Base-by-base conservation (phyloP, 1,139 yeast genomes). In the Hansenula lynferdii region DNA sequence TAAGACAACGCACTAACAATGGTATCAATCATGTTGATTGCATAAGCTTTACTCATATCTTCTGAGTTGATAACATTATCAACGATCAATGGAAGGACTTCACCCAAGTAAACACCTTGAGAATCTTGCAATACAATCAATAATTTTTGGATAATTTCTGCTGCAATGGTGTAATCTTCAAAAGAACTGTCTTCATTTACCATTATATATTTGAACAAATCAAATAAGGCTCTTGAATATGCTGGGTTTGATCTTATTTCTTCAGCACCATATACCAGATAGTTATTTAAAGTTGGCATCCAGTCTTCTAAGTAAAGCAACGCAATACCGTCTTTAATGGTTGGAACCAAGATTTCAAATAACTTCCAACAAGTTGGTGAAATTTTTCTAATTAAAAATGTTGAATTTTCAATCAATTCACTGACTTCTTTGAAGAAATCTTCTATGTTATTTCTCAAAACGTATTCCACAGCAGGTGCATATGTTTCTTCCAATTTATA, bases 351-450 rank as follows among this genome's bases (percentile, higher is more conserved):
- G 36, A 73, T 61, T 34, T 70, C 75, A 50, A 87, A 79, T 31
- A 81, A 64, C 35, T 70, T 70, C 96, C 97, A 90, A 71, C 89
- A 80, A 31, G 70, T 64, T 11, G 86, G 85, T 9, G 90, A 77
- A 17, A 92, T 80, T 11, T 67, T 57, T 57, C 94, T 77, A 34
- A 85, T 69, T 42, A 87, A 69, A 58, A 84, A 90, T 0, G 94
- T 78, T 22, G 94, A 78, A 59, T 86, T 87, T 53, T 92, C 97
- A 48, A 89, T 76, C 54, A 92, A 70, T 53, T 87, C 96, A 47
- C 89, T 79, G 31, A 80, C 73, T 60, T 92, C 97, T 28, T 85
- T 76, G 56, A 81, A 80, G 58, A 85, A 87, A 53, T 87, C 95
- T 47, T 83, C 86, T 56, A 86, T 64, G 37, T 73, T 72, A 47